Evolutionary conservation across 805 yeast species (phyloP), one percentile per base, ranked within the genome.

Genomic region (Tanozyma kutaoensis): DNA sequence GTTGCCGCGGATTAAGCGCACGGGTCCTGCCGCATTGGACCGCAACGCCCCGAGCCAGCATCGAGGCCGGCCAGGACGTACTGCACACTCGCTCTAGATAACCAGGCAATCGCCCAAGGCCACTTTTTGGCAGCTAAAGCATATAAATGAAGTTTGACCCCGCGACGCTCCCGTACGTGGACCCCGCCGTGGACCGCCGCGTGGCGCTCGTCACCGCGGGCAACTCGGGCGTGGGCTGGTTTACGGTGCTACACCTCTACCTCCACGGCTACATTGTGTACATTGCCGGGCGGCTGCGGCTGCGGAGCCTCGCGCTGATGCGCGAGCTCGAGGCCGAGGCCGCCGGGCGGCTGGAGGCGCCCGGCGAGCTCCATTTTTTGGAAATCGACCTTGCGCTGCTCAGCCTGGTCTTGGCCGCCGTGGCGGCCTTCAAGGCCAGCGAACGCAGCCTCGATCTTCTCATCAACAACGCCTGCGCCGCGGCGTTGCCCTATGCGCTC

Each of bases 161-260:
- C 5, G 63, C 63, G 25, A 34, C 52, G 2, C 50, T 75, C 16
- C 86, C 91, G 0, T 79, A 73, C 47, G 50, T 58, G 37, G 57
- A 78, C 37, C 85, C 85, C 1, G 34, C 38, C 1, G 34, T 35
- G 3, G 69, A 66, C 15, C 59, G 80, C 24, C 62, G 72, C 30
- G 73, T 78, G 4, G 85, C 81, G 2, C 53, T 82, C 5, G 71
- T 82, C 17, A 76, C 91, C 0, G 93, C 93, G 2, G 93, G 91
- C 5, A 78, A 75, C 39, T 66, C 77, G 30, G 94, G 93, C 0
- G 68, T 79, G 12, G 94, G 95, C 8, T 81, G 68, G 59, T 77
- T 62, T 45, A 74, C 86, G 0, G 81, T 72, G 7, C 55, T 80
- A 14, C 86, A 80, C 41, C 59, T 82, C 5, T 80, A 76, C 41